Percentiles rank a stretch among this genome's conserved stretches.
Evolutionary conservation across 169 alveolate species (phyloP).

Genomic region (Eimeria tenella): DNA sequence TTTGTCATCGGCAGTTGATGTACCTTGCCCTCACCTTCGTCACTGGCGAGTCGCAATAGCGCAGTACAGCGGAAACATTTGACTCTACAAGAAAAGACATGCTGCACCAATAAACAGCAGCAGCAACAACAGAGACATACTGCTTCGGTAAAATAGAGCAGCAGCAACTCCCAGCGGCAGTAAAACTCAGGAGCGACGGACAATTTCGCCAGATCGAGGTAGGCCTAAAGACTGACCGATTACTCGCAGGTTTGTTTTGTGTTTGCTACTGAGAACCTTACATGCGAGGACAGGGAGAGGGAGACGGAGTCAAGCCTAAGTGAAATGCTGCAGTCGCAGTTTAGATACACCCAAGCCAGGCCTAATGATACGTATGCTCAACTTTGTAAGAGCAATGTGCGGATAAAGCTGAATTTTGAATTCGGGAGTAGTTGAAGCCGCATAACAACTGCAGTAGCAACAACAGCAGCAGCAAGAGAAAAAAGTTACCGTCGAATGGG

Average conservation of each 20-base stretch:
- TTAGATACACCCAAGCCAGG: background rate
- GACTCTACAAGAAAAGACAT: conserved; percentile 8
- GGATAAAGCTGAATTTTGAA: no score
- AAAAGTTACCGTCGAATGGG: background rate
- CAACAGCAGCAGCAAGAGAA: background rate
- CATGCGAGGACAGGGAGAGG: conserved; percentile 21
- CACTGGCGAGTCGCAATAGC: background rate
- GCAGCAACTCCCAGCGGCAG: no score
- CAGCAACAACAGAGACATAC: background rate
- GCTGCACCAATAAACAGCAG: background rate
- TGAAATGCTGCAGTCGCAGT: background rate
- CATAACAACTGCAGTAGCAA: background rate
- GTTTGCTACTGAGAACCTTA: background rate
- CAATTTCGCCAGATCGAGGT: no score
- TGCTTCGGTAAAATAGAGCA: no score
- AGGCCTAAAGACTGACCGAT: no score
- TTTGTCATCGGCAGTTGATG: background rate
- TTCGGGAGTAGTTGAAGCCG: no score
- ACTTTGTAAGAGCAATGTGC: no score
- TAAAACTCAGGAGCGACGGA: no score
- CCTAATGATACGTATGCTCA: no score
- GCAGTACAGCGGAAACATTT: conserved; percentile 9
- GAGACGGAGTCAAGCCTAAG: background rate
- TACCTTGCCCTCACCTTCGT: background rate
- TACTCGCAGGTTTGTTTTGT: background rate